phyloP scores from a whole-genome alignment of 352 stramenopile genomes.

The Globisporangium cystogenes region DNA sequence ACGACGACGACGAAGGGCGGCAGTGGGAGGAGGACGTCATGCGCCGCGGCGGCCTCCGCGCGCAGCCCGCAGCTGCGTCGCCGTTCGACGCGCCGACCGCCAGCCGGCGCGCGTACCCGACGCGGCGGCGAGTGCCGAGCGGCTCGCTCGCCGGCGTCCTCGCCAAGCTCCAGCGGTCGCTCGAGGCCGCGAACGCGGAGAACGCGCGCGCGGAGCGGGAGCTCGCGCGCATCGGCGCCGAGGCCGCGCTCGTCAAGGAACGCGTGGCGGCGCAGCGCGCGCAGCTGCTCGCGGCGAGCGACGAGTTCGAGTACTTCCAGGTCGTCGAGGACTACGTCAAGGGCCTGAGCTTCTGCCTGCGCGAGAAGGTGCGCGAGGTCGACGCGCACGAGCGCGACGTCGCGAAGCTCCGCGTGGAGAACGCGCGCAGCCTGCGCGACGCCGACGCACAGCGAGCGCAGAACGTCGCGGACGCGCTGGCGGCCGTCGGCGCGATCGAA shows the following conservation, averaged over 20 bases:
- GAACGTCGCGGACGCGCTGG: slow-evolving; percentile 4
- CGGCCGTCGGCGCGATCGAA: not conserved
- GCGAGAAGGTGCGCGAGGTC: slow-evolving; percentile 55
- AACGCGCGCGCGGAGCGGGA: slow-evolving; percentile 43
- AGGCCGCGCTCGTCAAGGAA: slow-evolving; percentile 35
- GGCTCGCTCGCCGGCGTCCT: slow-evolving; percentile 47
- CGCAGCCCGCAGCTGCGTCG: not conserved
- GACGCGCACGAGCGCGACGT: slow-evolving; percentile 35
- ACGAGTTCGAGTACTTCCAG: slow-evolving; percentile 79
- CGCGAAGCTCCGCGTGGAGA: slow-evolving; percentile 11
- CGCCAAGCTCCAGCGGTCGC: slow-evolving; percentile 36
- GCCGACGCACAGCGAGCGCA: not conserved
- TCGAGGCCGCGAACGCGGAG: slow-evolving; percentile 40
- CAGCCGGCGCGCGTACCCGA: slow-evolving; percentile 32
- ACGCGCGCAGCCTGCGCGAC: slow-evolving; percentile 9
- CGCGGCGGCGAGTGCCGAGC: slow-evolving; percentile 33
- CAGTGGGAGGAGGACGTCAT: slow-evolving; percentile 79
- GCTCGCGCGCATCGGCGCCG: slow-evolving; percentile 43
- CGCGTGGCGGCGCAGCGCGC: slow-evolving; percentile 35
- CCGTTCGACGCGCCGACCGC: not conserved
- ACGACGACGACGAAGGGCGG: slow-evolving; percentile 40
- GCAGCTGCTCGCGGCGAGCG: slow-evolving; percentile 44
- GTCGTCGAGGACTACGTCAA: slow-evolving; percentile 72
- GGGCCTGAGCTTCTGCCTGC: slow-evolving; percentile 66
- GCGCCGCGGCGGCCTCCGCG: slow-evolving; percentile 50